These are phyloP conservation scores for Phytophthora idaei DNA, from an alignment of 352 stramenopile genomes.

Conservation along the genomic window DNA sequence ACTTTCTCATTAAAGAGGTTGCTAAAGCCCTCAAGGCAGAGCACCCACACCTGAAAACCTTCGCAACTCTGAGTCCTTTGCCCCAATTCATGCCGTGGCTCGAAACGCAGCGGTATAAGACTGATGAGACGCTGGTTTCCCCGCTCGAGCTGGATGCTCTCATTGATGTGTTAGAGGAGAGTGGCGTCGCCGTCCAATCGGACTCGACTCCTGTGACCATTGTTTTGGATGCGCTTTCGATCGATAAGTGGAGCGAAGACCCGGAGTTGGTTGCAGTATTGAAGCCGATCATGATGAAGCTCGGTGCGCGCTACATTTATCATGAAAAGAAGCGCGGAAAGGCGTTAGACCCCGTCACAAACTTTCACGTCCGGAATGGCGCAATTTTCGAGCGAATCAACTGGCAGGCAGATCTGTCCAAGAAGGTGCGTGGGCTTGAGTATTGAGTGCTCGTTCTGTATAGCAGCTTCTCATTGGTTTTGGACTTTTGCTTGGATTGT, in stretches of 20 bases:
- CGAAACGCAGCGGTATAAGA: constrained; percentile 70
- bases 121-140: constrained; percentile 38
- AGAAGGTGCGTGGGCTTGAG: constrained; percentile 54
- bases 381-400: constrained; percentile 89
- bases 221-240: constrained; percentile 47
- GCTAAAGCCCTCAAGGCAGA: constrained; percentile 83
- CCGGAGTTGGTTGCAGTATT: constrained; percentile 41
- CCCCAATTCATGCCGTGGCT: constrained; percentile 94
- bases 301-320: constrained; percentile 78
- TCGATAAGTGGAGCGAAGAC: constrained; percentile 63
- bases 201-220: constrained; percentile 32
- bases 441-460: not conserved
- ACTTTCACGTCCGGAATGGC: constrained; percentile 88
- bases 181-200: constrained; percentile 4
- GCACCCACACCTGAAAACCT: constrained; percentile 78
- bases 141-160: constrained; percentile 40
- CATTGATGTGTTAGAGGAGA: constrained; percentile 31
- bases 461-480: not conserved
- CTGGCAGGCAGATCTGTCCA: constrained; percentile 77
- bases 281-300: constrained; percentile 67
- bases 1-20: constrained; percentile 96
- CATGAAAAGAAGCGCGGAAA: constrained; percentile 85
- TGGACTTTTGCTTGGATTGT: constrained; percentile 8
- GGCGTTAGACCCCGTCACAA: constrained; percentile 80
- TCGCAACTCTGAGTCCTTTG: constrained; percentile 95